Base-by-base conservation (phyloP, 2,329 filamentous ascomycete species). In the Myrmaecium sp. region DNA sequence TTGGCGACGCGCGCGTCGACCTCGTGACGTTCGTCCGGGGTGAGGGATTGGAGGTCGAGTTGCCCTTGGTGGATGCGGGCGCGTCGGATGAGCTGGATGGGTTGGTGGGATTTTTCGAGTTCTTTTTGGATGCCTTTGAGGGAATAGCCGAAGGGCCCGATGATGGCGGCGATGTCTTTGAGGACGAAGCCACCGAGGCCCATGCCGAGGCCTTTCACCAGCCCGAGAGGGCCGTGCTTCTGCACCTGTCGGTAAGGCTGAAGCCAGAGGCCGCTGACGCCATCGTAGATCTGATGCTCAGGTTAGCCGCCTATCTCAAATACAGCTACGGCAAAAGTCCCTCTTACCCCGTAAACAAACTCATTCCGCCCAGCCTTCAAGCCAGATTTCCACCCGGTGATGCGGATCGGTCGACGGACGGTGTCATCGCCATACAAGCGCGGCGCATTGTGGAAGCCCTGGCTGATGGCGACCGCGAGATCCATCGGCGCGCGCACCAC, bases 361-460 rank as follows among this genome's bases (percentile, higher is more conserved):
- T 75, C 73, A 31, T 63, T 53, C 5, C 69, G 56, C 0, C 70
- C 70, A 0, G 72, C 73, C 19, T 58, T 59, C 11, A 55, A 52
- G 1, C 74, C 74, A 2, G 70, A 76, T 26, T 61, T 57, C 30
- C 78, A 60, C 2, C 72, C 74, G 1, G 70, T 77, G 21, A 79
- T 66, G 5, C 69, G 62, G 2, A 61, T 60, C 1, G 70, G 69
- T 2, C 62, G 61, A 3, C 74, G 63, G 2, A 80, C 74, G 2
- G 73, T 78, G 25, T 69, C 63, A 38, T 80, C 74, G 9, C 73
- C 74, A 36, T 79, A 80, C 0, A 80, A 56, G 2, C 71, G 63
- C 2, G 74, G 74, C 0, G 70, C 71, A 35, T 79, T 79, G 43
- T 78, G 73, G 35, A 78, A 77, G 2, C 73, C 74, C 41, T 77